Percentiles rank a stretch among this genome's conserved stretches.
phyloP scores from a whole-genome alignment of 345 rosid genomes.

The Gossypium anomalum region DNA sequence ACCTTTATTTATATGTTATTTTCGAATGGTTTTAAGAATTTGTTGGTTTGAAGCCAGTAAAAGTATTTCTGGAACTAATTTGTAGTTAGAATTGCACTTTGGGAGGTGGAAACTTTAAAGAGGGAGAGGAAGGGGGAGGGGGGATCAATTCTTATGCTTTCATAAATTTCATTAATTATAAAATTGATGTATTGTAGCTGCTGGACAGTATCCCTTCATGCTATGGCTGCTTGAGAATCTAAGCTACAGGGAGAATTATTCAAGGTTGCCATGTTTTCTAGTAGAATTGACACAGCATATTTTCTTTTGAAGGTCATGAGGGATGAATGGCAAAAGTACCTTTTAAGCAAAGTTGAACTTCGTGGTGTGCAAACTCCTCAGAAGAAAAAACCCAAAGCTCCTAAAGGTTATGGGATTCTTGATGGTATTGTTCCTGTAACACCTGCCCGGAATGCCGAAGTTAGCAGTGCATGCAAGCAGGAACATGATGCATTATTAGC shows the following conservation, averaged over 20 bases:
- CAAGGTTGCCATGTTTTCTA: neutral
- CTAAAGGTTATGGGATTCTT: slow-evolving; percentile 93
- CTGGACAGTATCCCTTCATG: neutral
- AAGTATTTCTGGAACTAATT: neutral
- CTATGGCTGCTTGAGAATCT: neutral
- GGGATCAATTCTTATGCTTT: neutral
- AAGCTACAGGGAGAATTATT: neutral
- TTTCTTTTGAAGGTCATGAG: slow-evolving; percentile 63
- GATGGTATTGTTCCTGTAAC: slow-evolving; percentile 77
- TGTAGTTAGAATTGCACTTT: neutral
- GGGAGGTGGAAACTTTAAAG: neutral
- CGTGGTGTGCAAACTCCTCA: slow-evolving; percentile 58
- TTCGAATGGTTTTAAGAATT: neutral
- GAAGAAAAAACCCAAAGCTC: slow-evolving; percentile 53
- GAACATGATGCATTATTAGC: slow-evolving; percentile 72
- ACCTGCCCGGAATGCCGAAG: slow-evolving; percentile 55
- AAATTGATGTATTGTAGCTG: neutral
- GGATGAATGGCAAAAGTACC: slow-evolving; percentile 91
- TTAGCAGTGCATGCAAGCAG: slow-evolving; percentile 65
- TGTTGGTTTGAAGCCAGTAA: neutral
- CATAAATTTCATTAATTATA: neutral
- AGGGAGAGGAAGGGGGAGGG: neutral
- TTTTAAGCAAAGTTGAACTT: slow-evolving; percentile 78
- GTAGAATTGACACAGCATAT: neutral
- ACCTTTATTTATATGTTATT: neutral